Percentiles rank a stretch among this genome's conserved stretches.
phyloP scores from a whole-genome alignment of 2,329 filamentous ascomycete species.

The Fonsecaea nubica region DNA sequence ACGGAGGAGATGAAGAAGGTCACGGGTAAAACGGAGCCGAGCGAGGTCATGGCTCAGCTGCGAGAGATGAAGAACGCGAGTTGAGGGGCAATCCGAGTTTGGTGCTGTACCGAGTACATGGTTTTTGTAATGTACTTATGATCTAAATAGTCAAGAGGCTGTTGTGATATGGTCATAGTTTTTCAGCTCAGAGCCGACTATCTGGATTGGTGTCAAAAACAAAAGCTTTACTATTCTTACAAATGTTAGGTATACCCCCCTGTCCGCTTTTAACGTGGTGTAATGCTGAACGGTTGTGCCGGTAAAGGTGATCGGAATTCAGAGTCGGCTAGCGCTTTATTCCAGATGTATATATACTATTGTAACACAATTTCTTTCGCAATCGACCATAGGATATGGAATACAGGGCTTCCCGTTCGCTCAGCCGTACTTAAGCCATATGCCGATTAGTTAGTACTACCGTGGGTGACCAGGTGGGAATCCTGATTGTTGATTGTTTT shows the following conservation, averaged over 20 bases:
- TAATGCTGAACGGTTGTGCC: too few species aligned
- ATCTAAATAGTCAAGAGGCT: not conserved
- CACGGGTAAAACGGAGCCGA: conserved; percentile 78
- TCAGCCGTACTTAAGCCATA: conserved; percentile 5
- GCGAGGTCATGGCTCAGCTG: conserved; percentile 83
- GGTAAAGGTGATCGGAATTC: too few species aligned
- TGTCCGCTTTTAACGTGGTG: too few species aligned
- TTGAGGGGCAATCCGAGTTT: conserved; percentile 10
- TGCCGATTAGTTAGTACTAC: conserved; percentile 8
- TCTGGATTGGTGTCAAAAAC: too few species aligned
- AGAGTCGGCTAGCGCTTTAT: too few species aligned
- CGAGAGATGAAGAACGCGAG: conserved; percentile 78
- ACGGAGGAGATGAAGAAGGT: conserved; percentile 81
- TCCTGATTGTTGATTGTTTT: conserved; percentile 8
- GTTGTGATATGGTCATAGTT: not conserved
- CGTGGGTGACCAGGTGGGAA: conserved; percentile 8
- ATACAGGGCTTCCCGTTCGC: conserved; percentile 7
- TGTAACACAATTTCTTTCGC: not conserved
- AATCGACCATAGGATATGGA: conserved; percentile 13
- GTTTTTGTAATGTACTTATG: not conserved
- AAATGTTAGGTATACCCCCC: too few species aligned
- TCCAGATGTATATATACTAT: not conserved
- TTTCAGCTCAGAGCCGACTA: not conserved
- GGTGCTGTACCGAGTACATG: not conserved
- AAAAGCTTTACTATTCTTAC: too few species aligned